A percentile compares a stretch with the other conserved stretches of the same genome.
Conservation (phyloP, 495 filamentous ascomycete genomes). For the Aeminium ludgeri region DNA sequence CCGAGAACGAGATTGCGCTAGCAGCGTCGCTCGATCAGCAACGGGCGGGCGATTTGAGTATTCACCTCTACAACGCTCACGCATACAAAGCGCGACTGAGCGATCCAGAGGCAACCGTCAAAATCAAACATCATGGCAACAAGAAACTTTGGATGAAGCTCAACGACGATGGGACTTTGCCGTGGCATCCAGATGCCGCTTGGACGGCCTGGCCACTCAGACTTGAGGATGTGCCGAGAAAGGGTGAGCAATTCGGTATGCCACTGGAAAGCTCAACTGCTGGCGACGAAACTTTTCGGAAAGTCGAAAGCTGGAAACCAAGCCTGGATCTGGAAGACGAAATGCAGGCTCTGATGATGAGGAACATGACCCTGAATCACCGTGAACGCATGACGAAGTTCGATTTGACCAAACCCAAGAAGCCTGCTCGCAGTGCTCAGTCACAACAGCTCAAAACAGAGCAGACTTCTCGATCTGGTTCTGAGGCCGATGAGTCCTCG, state of each 20-base stretch:
- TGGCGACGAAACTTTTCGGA: slow-evolving; percentile 30
- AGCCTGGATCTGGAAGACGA: slow-evolving; percentile 49
- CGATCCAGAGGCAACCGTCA: slow-evolving; percentile 14
- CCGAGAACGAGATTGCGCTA: slow-evolving; percentile 39
- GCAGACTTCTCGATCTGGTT: no score
- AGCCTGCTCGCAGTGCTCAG: no score
- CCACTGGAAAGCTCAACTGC: not conserved
- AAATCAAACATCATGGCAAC: slow-evolving; percentile 18
- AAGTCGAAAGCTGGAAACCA: slow-evolving; percentile 28
- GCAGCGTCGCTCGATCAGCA: slow-evolving; percentile 40
- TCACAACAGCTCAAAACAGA: no score
- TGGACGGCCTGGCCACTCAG: slow-evolving; percentile 74
- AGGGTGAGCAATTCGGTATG: slow-evolving; percentile 28
- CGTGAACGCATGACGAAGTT: no score
- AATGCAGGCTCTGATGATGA: slow-evolving; percentile 43
- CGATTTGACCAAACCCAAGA: no score
- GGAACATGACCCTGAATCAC: no score
- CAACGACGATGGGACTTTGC: slow-evolving; percentile 17
- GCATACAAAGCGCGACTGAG: slow-evolving; percentile 35
- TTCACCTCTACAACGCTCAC: slow-evolving; percentile 64
- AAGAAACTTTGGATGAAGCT: slow-evolving; percentile 21
- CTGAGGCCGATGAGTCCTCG: not conserved
- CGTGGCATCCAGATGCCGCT: slow-evolving; percentile 14
- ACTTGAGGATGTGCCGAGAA: slow-evolving; percentile 40
- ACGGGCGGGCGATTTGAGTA: slow-evolving; percentile 43